These are phyloP conservation scores for Malus hybrid DNA, from an alignment of 331 rosid genomes.

Conservation along the genomic window DNA sequence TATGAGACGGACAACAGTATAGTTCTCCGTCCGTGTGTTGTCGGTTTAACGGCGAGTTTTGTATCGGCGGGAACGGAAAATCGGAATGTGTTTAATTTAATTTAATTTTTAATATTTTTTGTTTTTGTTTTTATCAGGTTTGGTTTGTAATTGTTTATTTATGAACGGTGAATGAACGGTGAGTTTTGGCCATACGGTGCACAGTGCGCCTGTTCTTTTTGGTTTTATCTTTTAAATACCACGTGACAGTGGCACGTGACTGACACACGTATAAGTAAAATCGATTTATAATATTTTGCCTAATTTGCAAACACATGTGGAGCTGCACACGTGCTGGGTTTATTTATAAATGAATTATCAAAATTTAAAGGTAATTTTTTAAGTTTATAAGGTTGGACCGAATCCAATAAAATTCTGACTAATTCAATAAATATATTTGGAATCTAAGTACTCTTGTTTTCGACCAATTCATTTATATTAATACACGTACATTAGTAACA, in stretches of 20 bases:
- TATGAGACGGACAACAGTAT: conserved; percentile 9
- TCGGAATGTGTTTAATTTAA: conserved; percentile 5
- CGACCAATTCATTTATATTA: too few species aligned
- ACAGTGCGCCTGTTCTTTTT: neutral
- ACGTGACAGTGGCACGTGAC: neutral
- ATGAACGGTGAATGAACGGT: neutral
- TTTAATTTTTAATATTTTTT: neutral
- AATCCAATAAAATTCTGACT: neutral
- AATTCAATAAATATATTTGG: too few species aligned
- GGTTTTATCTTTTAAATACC: neutral
- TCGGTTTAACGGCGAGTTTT: conserved; percentile 42
- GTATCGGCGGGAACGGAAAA: conserved; percentile 30
- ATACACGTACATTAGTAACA: too few species aligned
- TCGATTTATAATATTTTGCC: neutral
- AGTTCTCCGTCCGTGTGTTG: conserved; percentile 19
- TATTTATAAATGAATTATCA: neutral
- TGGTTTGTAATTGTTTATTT: neutral
- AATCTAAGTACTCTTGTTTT: too few species aligned
- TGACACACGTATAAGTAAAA: neutral
- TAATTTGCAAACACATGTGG: neutral
- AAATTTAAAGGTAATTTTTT: neutral
- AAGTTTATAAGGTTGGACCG: neutral
- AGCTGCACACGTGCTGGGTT: conserved; percentile 3
- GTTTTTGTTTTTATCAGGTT: neutral
- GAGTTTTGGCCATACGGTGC: neutral